A percentile compares a stretch with the other conserved stretches of the same genome.
phyloP scores from a whole-genome alignment of 148 eudicot genomes.

The Gaultheria prostrata region DNA sequence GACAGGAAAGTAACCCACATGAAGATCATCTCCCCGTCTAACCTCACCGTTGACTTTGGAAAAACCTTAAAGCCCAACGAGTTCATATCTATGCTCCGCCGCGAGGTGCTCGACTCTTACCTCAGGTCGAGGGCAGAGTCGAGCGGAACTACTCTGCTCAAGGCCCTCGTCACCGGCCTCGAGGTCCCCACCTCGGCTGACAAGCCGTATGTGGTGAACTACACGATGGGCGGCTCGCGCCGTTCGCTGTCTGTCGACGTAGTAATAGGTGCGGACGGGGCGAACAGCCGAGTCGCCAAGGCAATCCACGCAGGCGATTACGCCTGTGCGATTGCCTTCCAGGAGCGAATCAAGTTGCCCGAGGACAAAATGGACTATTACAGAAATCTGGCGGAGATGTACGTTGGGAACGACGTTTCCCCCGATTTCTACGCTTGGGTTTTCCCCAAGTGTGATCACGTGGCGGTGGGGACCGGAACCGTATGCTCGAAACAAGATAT shows the following conservation, averaged over 20 bases:
- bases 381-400: conserved; percentile 83
- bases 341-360: conserved; percentile 72
- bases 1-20: conserved; percentile 80
- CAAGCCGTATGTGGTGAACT: conserved; percentile 55
- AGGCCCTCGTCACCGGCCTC: conserved; percentile 57
- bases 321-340: conserved; percentile 80
- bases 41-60: conserved; percentile 74
- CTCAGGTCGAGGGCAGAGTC: conserved; percentile 62
- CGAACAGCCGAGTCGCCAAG: conserved; percentile 78
- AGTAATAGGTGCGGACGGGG: conserved; percentile 85
- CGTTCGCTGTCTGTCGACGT: conserved; percentile 61
- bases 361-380: conserved; percentile 82
- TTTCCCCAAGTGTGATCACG: conserved; percentile 91
- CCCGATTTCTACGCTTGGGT: conserved; percentile 97
- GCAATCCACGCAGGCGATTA: conserved; percentile 71
- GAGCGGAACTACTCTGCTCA: conserved; percentile 49
- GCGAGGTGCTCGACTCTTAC: conserved; percentile 81
- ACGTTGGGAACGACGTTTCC: conserved; percentile 84
- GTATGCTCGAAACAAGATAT: conserved; percentile 55
- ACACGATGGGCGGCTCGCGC: conserved; percentile 31
- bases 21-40: conserved; percentile 83
- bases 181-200: conserved; percentile 38
- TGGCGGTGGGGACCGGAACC: conserved; percentile 91
- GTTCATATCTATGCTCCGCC: conserved; percentile 91
- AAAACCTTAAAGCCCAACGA: conserved; percentile 68